phyloP scores from a whole-genome alignment of 352 stramenopile species.

The Globisporangium spinosum region DNA sequence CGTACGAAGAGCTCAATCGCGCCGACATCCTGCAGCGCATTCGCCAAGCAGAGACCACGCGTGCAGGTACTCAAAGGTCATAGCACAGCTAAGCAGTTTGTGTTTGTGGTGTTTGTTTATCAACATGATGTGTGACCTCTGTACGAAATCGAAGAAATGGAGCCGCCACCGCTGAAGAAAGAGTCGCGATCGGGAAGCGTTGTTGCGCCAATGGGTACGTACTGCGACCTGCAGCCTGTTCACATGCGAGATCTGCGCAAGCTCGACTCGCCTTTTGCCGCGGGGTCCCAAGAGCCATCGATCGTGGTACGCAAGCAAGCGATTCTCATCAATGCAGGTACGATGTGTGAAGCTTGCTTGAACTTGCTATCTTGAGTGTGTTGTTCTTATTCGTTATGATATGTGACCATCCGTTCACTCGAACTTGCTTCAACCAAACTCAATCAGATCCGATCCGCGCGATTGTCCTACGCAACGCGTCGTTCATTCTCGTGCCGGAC shows the following conservation, averaged over 20 bases:
- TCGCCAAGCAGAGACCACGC: conserved; percentile 20
- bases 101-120: background rate
- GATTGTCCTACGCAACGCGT: conserved; percentile 33
- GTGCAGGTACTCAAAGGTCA: conserved; percentile 1
- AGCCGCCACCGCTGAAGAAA: conserved; percentile 5
- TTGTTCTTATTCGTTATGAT: too few species aligned
- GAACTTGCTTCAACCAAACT: background rate
- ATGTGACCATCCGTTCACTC: too few species aligned
- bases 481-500: conserved; percentile 38
- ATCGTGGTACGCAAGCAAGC: conserved; percentile 44
- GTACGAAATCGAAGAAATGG: background rate
- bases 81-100: too few species aligned
- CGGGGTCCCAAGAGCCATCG: conserved; percentile 28
- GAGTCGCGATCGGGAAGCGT: conserved; percentile 11
- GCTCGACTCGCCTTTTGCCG: conserved; percentile 34
- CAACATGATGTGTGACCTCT: background rate
- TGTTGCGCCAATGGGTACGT: conserved; percentile 20
- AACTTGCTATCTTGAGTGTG: too few species aligned
- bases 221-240: conserved; percentile 37
- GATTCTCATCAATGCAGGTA: conserved; percentile 32
- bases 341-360: background rate
- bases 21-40: conserved; percentile 31
- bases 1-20: conserved; percentile 27
- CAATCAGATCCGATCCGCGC: conserved; percentile 35
- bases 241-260: conserved; percentile 46